A percentile compares a stretch with the other conserved stretches of the same genome.
phyloP scores from a whole-genome alignment of 2,329 filamentous ascomycete genomes.

The Cercospora sesami region DNA sequence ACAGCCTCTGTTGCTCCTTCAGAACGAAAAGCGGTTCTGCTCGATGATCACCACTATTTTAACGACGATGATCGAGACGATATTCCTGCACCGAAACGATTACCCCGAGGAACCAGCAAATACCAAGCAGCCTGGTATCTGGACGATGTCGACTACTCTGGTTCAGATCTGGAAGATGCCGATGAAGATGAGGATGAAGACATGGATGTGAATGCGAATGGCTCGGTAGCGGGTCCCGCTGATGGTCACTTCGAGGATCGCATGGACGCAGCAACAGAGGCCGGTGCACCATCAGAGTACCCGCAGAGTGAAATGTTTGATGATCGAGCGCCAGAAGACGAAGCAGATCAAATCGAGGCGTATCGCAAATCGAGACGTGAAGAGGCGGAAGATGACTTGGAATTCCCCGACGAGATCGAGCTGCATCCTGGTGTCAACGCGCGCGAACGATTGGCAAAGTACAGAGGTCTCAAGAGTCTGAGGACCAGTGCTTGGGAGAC shows the following conservation, averaged over 20 bases:
- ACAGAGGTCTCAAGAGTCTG: slow-evolving; percentile 88
- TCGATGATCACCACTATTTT: slow-evolving; percentile 98
- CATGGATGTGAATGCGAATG: slow-evolving; percentile 50
- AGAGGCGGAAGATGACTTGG: slow-evolving; percentile 79
- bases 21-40: slow-evolving; percentile 74
- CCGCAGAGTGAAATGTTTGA: slow-evolving; percentile 91
- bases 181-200: slow-evolving; percentile 61
- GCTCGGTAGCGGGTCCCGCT: slow-evolving; percentile 65
- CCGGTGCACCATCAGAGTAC: slow-evolving; percentile 77
- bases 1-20: slow-evolving; percentile 51
- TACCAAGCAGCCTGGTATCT: slow-evolving; percentile 96
- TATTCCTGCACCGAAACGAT: slow-evolving; percentile 64
- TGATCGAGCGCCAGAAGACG: slow-evolving; percentile 76
- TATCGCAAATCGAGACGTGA: slow-evolving; percentile 76
- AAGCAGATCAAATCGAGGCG: slow-evolving; percentile 75
- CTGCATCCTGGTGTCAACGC: slow-evolving; percentile 84
- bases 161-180: slow-evolving; percentile 74
- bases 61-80: slow-evolving; percentile 75
- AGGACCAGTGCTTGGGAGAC: slow-evolving; percentile 86
- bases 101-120: slow-evolving; percentile 87
- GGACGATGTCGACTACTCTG: slow-evolving; percentile 76
- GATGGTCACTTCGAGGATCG: slow-evolving; percentile 64
- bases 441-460: slow-evolving; percentile 78
- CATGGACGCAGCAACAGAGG: slow-evolving; percentile 59
- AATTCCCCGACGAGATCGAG: slow-evolving; percentile 97